Conservation (phyloP, 169 alveolate species). For the Perkinsus marinus region DNA sequence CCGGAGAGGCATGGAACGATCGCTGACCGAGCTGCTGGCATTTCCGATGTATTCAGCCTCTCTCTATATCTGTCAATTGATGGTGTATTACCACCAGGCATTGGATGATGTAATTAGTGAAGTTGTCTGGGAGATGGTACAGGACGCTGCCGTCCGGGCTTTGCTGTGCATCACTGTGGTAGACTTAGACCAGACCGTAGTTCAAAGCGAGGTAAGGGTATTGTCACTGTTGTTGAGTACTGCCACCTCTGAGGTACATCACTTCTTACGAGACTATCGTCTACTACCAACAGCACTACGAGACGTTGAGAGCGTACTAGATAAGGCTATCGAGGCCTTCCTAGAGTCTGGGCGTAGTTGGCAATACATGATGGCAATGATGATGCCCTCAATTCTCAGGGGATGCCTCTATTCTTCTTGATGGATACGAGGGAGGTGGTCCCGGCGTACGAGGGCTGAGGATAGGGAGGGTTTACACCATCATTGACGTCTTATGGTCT, state of each 20-base stretch:
- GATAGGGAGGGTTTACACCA: background rate
- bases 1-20: background rate
- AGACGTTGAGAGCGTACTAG: background rate
- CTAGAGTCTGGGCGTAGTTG: background rate
- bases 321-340: background rate
- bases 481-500: background rate
- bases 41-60: background rate
- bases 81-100: background rate
- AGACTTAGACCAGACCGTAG: background rate
- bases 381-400: background rate
- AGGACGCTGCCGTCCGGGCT: background rate
- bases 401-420: background rate
- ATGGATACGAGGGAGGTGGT: background rate
- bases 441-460: background rate
- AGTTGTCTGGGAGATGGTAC: background rate
- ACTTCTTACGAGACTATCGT: background rate
- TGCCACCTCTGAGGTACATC: background rate
- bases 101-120: background rate
- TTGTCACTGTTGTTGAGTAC: background rate
- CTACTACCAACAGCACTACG: background rate
- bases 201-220: background rate
- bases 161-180: background rate
- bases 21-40: background rate
- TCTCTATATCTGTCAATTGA: background rate
- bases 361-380: background rate